Percentiles rank a stretch among this genome's conserved stretches.
Conservation (phyloP, 2,329 filamentous ascomycete genomes). For the Xylaria sp. region DNA sequence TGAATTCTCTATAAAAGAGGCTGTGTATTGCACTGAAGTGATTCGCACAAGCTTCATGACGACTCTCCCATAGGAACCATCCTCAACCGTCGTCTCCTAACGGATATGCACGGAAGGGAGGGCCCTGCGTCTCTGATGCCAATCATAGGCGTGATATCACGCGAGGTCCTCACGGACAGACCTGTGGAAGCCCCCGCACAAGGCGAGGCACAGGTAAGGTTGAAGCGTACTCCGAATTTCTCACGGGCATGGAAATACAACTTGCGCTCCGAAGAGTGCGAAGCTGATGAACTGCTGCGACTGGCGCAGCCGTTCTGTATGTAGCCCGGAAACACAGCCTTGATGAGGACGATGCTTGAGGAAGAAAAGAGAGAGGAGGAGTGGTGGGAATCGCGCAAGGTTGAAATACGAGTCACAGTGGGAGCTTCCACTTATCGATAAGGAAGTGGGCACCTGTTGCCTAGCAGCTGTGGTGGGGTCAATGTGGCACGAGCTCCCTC, state of each 20-base stretch:
- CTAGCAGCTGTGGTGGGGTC: too few relatives aligned
- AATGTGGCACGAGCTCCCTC: constrained; percentile 11
- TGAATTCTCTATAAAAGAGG: constrained; percentile 70
- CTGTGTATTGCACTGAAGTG: constrained; percentile 97
- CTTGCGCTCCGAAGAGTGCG: constrained; percentile 29
- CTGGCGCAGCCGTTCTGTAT: constrained; percentile 63
- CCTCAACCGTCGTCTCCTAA: constrained; percentile 44
- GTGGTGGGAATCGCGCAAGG: constrained; percentile 12
- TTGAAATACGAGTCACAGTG: constrained; percentile 35
- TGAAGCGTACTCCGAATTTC: constrained; percentile 99
- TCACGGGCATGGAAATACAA: constrained; percentile 71
- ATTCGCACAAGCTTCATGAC: constrained; percentile 89
- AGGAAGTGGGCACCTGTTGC: too few relatives aligned
- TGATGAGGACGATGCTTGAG: constrained; percentile 82
- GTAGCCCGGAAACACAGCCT: constrained; percentile 97
- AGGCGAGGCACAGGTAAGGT: constrained; percentile 51
- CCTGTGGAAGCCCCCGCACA: constrained; percentile 48
- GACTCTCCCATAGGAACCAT: constrained; percentile 82
- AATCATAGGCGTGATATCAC: constrained; percentile 78
- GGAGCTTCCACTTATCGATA: constrained; percentile 36
- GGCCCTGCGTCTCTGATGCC: constrained; percentile 91
- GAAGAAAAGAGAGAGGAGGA: constrained; percentile 45
- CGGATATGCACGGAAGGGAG: constrained; percentile 40
- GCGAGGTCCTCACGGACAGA: constrained; percentile 88
- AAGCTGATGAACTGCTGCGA: constrained; percentile 44